Evolutionary conservation across 768 basidiomycete species (phyloP), one percentile per base, ranked within the genome.

Genomic region (Phaffia tasmanica): DNA sequence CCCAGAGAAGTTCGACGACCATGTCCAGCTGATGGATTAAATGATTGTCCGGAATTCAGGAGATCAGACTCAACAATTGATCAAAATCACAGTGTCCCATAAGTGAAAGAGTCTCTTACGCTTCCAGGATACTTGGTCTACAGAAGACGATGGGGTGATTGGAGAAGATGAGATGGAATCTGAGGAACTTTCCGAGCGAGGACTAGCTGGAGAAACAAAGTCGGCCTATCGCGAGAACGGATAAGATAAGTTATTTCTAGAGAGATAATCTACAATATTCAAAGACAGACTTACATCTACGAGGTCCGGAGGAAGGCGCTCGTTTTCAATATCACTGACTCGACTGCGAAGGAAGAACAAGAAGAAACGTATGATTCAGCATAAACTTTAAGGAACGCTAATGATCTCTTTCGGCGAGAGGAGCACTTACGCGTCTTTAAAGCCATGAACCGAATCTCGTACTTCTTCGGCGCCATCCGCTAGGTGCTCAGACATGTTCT

Each of bases 321-420:
- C 95, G 78, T 98, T 98, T 79, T 98, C 94, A 71, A 98, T 97
- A 80, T 98, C 94, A 49, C 88, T 89, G 79, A 91, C 92, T 69
- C 92, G 89, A 51, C 90, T 93, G 65, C 35, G 11, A 5, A 42
- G 35, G 35, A 29, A 35, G 21, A 56, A 9, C 27, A 65, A 1
- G 16, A 60, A 19, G 23, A 47, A 47, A 35, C 18, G 19, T n/a
- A 25, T 47, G 18, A 29, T 29, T 49, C 50, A n/a, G 56, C 53
- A 32, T 59, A 29, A 53, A 11, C 35, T 42, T 11, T 42, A 5
- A 42, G 35, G 35, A 4, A 42, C 11, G 6, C 11, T 11, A 5
- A 5, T 11, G 11, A 42, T 4, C 11, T 42, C 35, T 42, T 11
- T 42, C 11, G 6, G 11, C 11, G 35, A 42, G 19, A n/a, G 27